These are phyloP conservation scores for Acanthamoeba healyi DNA, from an alignment of 208 protist genomes.

Conservation along the genomic window DNA sequence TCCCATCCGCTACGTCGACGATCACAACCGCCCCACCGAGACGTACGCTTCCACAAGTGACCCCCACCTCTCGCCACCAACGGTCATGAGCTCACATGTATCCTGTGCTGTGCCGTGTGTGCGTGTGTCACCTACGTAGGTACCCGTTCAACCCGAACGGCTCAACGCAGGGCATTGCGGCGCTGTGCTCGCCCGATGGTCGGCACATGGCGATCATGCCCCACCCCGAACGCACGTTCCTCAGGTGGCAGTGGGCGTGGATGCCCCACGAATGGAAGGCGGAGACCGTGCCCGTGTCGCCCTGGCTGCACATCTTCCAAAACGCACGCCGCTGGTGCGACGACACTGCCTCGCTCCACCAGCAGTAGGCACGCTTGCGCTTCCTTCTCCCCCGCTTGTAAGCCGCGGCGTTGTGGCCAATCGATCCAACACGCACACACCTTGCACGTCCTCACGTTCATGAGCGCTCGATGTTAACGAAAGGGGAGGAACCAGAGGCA, in stretches of 20 bases:
- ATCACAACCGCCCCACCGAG: constrained; percentile 67
- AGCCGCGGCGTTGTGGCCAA: too few relatives aligned
- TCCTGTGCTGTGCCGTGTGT: too few relatives aligned
- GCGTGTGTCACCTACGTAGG: background rate
- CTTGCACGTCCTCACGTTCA: too few relatives aligned
- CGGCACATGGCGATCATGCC: constrained; percentile 91
- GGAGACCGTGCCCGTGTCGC: constrained; percentile 61
- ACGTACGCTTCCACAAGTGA: constrained; percentile 88
- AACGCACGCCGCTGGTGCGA: constrained; percentile 83
- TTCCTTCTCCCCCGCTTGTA: background rate
- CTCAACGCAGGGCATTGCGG: constrained; percentile 87
- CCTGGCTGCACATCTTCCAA: constrained; percentile 88
- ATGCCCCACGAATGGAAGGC: constrained; percentile 77
- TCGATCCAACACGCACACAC: too few relatives aligned
- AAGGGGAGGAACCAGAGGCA: too few relatives aligned
- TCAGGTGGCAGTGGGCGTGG: constrained; percentile 88
- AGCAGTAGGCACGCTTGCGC: background rate
- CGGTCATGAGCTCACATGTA: background rate
- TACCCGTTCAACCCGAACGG: constrained; percentile 91
- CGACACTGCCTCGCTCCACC: background rate
- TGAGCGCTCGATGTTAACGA: too few relatives aligned
- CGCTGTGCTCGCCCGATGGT: constrained; percentile 87
- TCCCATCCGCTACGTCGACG: constrained; percentile 88
- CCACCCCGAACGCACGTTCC: constrained; percentile 86
- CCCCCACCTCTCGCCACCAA: constrained; percentile 83